Conservation (phyloP, 2,329 filamentous ascomycete species). For the Magnaporthiopsis rhizophila region DNA sequence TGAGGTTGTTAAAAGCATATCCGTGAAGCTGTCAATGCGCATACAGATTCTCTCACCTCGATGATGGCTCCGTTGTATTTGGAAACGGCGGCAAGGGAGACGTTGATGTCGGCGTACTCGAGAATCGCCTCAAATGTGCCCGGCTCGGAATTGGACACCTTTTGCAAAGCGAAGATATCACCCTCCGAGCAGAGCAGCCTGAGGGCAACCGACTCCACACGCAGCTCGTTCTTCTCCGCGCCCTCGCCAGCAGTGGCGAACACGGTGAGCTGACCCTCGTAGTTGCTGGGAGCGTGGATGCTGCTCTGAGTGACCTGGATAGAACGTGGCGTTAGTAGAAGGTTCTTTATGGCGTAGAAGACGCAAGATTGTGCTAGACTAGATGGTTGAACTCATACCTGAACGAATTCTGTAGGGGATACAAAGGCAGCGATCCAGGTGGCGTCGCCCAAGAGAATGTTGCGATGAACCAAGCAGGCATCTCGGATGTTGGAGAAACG, state of each 20-base stretch:
- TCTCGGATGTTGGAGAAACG: slow-evolving; percentile 55
- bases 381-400: slow-evolving; percentile 19
- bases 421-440: slow-evolving; percentile 41
- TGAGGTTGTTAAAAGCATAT: not conserved
- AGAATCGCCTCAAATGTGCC: slow-evolving; percentile 39
- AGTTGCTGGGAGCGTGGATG: slow-evolving; percentile 24
- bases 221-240: not conserved
- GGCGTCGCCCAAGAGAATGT: slow-evolving; percentile 32
- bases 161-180: slow-evolving; percentile 43
- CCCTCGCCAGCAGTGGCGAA: slow-evolving; percentile 30
- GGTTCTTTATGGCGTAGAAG: not conserved
- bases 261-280: slow-evolving; percentile 49
- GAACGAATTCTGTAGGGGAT: slow-evolving; percentile 34
- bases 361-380: too few relatives aligned
- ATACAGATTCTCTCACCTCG: slow-evolving; percentile 23
- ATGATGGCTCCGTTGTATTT: slow-evolving; percentile 30
- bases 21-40: too few relatives aligned
- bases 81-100: slow-evolving; percentile 31
- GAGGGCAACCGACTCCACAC: slow-evolving; percentile 31
- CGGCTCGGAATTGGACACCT: slow-evolving; percentile 29
- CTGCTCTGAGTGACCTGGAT: not conserved
- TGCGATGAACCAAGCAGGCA: slow-evolving; percentile 41
- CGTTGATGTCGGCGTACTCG: slow-evolving; percentile 44
- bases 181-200: slow-evolving; percentile 38
- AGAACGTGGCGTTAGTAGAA: not conserved